Percentiles rank a stretch among this genome's conserved stretches.
These are phyloP conservation scores for Calonectria hongkongensis DNA, from an alignment of 2,329 filamentous ascomycete species.

Conservation along the genomic window DNA sequence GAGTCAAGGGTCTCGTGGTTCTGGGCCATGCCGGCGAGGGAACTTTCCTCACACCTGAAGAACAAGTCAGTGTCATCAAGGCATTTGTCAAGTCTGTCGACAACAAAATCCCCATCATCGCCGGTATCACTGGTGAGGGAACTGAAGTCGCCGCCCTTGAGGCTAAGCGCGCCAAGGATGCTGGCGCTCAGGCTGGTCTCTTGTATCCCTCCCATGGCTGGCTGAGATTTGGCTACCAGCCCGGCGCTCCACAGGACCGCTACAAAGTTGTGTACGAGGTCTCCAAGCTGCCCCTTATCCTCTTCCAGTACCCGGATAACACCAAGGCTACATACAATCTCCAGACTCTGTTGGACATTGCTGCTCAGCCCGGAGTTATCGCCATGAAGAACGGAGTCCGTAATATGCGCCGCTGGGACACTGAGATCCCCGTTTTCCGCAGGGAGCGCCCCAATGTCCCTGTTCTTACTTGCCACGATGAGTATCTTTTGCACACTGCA, in stretches of 20 bases:
- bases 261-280: constrained; percentile 71
- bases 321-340: constrained; percentile 72
- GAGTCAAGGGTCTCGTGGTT: constrained; percentile 72
- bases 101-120: constrained; percentile 70
- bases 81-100: constrained; percentile 71
- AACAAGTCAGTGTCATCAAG: constrained; percentile 69
- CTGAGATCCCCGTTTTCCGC: constrained; percentile 72
- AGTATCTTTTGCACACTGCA: constrained; percentile 70
- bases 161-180: constrained; percentile 69
- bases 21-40: constrained; percentile 73
- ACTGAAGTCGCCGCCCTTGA: constrained; percentile 71
- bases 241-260: constrained; percentile 70
- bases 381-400: constrained; percentile 75
- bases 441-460: constrained; percentile 68
- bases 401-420: constrained; percentile 75
- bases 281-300: constrained; percentile 68
- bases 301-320: constrained; percentile 73
- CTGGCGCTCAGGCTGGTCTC: constrained; percentile 70
- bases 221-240: constrained; percentile 73
- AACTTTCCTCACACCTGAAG: constrained; percentile 70
- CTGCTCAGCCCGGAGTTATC: constrained; percentile 70
- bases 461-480: constrained; percentile 71
- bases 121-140: constrained; percentile 72
- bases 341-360: constrained; percentile 71
- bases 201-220: constrained; percentile 73